Conservation (phyloP, 345 rosid species). For the Eucalyptus brandiana region DNA sequence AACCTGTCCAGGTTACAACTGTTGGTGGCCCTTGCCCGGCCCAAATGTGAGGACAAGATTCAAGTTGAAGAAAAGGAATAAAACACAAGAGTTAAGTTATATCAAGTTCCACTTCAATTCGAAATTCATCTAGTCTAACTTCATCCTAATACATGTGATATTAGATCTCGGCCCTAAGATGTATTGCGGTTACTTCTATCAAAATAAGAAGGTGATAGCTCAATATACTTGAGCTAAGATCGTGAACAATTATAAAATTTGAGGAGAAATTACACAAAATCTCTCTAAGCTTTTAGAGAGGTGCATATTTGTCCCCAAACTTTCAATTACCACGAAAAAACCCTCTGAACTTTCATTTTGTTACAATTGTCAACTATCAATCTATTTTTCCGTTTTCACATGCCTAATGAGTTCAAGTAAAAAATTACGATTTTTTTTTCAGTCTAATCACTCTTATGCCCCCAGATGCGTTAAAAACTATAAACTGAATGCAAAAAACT, state of each 20-base stretch:
- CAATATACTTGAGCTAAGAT: background rate
- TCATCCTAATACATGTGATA: background rate
- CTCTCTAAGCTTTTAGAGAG: background rate
- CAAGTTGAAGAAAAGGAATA: background rate
- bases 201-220: background rate
- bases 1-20: background rate
- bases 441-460: background rate
- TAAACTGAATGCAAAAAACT: background rate
- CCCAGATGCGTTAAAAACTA: background rate
- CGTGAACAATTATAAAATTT: no score
- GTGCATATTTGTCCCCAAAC: background rate
- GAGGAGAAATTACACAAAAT: background rate
- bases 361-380: background rate
- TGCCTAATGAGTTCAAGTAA: background rate
- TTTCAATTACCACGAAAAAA: background rate
- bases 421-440: background rate
- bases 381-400: background rate
- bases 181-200: background rate
- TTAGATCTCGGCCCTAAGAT: background rate
- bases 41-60: no score
- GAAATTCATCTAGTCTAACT: no score
- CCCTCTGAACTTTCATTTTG: background rate
- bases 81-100: background rate
- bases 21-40: background rate
- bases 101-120: background rate